phyloP scores from a whole-genome alignment of 345 rosid genomes.

The Lepidium aucheri region DNA sequence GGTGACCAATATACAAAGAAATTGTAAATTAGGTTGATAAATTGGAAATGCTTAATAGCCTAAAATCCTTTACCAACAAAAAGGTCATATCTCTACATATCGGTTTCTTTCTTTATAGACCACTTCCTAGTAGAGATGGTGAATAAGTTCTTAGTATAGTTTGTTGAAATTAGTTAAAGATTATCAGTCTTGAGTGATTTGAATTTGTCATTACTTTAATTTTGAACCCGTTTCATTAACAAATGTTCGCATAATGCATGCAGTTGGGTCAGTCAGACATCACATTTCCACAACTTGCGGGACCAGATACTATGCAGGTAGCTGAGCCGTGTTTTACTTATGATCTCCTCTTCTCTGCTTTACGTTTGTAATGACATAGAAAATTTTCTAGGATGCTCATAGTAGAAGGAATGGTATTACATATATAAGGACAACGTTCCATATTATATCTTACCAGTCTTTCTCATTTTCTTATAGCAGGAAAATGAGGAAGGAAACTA shows the following conservation, averaged over 20 bases:
- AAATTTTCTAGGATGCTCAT: background rate
- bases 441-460: background rate
- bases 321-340: background rate
- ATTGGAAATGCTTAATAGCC: background rate
- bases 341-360: background rate
- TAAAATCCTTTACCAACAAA: background rate
- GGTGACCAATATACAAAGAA: background rate
- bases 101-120: background rate
- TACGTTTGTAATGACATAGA: background rate
- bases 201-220: background rate
- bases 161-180: background rate
- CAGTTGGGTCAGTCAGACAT: constrained; percentile 63
- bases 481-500: constrained; percentile 32
- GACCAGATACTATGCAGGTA: constrained; percentile 46
- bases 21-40: background rate
- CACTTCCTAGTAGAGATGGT: background rate
- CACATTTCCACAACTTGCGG: constrained; percentile 50
- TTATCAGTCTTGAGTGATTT: background rate
- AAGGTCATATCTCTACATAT: background rate
- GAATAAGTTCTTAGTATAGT: background rate
- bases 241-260: constrained; percentile 18
- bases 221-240: background rate
- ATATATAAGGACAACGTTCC: background rate
- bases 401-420: background rate
- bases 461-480: constrained; percentile 30